Evolutionary conservation across 352 stramenopile genomes (phyloP), one percentile per base, ranked within the genome.

Genomic region (Globisporangium recalcitrans): DNA sequence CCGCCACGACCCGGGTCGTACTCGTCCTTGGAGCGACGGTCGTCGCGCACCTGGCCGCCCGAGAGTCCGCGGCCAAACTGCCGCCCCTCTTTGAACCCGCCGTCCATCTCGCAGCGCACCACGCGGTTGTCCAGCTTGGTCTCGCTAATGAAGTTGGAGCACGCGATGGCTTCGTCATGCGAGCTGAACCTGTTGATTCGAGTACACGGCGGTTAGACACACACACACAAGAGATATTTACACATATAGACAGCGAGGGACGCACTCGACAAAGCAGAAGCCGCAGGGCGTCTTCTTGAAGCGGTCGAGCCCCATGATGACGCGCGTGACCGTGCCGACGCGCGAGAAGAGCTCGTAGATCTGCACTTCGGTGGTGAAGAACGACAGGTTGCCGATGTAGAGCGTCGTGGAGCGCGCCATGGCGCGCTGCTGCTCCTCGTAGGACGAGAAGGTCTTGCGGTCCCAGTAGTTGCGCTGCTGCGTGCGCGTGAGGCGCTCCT

Each of bases 311-410:
- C 97, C 97, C 89, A 99, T 97, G 55, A 98, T 96, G 9, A 99
- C 86, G 58, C 84, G 74, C 57, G 87, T 77, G 29, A 99, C 92
- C 21, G 85, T 85, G 49, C 97, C 97, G 46, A 98, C 85, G 65
- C 84, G 82, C 58, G 82, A 90, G 72, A 99, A 99, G 52, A 97
- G 82, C 69, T 97, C 88, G 69, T 92, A 93, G 60, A 99, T 95
- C 72, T 99, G 95, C 36, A 84, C 74, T 62, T 98, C 92, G 21
- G 90, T 95, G 22, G 96, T 99, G 63, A 97, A 98, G 75, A 99
- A 99, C 46, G 90, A 95, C 48, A 99, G 70, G 71, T 99, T 99
- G 49, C 97, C 97, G 36, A 99, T 81, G 74, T 99, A 99, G 24
- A 99, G 70, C 24, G 96, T 99, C 10, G 71, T 72, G 24, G 90